Conservation (phyloP, 2,329 filamentous ascomycete genomes). For the Arachnomyces sp. region DNA sequence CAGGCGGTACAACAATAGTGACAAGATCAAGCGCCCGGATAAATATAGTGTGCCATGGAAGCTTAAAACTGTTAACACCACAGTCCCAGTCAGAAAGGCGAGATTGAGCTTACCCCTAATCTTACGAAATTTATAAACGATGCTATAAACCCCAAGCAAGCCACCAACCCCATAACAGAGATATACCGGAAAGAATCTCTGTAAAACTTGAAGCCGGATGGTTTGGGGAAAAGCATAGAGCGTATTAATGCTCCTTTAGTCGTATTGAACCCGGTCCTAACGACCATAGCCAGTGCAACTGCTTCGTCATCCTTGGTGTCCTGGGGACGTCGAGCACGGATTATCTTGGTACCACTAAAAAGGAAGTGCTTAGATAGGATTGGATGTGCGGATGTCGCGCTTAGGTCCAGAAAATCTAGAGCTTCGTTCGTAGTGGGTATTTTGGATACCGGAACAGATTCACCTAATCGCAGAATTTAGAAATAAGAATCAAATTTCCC, state of each 20-base stretch:
- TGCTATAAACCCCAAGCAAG: slow-evolving; percentile 74
- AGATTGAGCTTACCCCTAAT: slow-evolving; percentile 45
- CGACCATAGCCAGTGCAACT: slow-evolving; percentile 81
- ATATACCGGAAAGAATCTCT: slow-evolving; percentile 97
- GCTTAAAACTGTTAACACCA: slow-evolving; percentile 26
- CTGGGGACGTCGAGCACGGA: slow-evolving; percentile 79
- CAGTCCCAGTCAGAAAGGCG: neutral
- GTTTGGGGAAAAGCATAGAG: slow-evolving; percentile 97
- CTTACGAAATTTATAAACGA: slow-evolving; percentile 91
- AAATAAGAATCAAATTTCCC: neutral
- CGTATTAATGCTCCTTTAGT: slow-evolving; percentile 93
- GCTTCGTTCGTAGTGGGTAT: slow-evolving; percentile 72
- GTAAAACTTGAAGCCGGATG: slow-evolving; percentile 97
- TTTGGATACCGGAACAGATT: slow-evolving; percentile 96
- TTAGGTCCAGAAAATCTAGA: slow-evolving; percentile 66
- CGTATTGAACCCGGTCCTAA: slow-evolving; percentile 92
- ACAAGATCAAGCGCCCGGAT: slow-evolving; percentile 89
- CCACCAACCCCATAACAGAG: slow-evolving; percentile 86
- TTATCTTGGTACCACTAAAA: slow-evolving; percentile 91
- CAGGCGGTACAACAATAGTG: slow-evolving; percentile 93
- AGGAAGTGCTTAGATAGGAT: slow-evolving; percentile 82
- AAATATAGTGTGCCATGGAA: slow-evolving; percentile 85
- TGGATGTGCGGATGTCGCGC: slow-evolving; percentile 71
- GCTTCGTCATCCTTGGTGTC: slow-evolving; percentile 80
- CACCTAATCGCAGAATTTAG: slow-evolving; percentile 44